Evolutionary conservation across 805 yeast genomes (phyloP).

Genomic region (Candida montana): DNA sequence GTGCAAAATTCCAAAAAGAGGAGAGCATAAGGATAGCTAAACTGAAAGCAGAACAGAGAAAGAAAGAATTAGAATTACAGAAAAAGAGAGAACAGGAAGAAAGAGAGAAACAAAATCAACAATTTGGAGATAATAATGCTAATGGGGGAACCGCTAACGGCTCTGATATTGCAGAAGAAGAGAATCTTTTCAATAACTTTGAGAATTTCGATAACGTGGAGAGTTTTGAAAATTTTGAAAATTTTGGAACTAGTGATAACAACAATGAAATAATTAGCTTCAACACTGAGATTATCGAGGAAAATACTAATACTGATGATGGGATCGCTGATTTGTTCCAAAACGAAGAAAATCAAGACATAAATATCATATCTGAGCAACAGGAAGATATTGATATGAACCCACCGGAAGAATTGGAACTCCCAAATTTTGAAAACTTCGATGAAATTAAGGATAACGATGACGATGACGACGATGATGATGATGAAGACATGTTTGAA

Average conservation of each 20-base stretch:
- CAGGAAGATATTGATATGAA: too few species aligned
- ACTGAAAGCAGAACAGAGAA: not conserved
- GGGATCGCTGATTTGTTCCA: too few species aligned
- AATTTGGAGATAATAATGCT: not conserved
- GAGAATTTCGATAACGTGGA: conserved; percentile 27
- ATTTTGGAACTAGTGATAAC: too few species aligned
- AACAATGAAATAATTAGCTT: too few species aligned
- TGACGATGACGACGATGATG: not conserved
- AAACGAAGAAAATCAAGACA: too few species aligned
- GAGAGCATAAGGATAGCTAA: conserved; percentile 12
- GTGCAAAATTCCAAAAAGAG: conserved; percentile 11
- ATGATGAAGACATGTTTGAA: not conserved
- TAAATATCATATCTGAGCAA: too few species aligned
- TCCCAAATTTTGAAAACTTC: too few species aligned
- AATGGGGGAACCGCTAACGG: not conserved
- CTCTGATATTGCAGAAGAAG: conserved; percentile 12
- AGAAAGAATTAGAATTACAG: not conserved
- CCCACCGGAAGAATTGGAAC: too few species aligned
- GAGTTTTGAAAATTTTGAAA: conserved; percentile 23
- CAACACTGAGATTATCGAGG: too few species aligned
- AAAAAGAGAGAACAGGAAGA: not conserved
- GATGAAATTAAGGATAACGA: not conserved
- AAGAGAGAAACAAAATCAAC: not conserved
- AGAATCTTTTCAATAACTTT: conserved; percentile 25
- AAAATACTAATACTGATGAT: too few species aligned